Evolutionary conservation across 371 early-diverging fungal species (phyloP).

Genomic region (Nematocida sp.): DNA sequence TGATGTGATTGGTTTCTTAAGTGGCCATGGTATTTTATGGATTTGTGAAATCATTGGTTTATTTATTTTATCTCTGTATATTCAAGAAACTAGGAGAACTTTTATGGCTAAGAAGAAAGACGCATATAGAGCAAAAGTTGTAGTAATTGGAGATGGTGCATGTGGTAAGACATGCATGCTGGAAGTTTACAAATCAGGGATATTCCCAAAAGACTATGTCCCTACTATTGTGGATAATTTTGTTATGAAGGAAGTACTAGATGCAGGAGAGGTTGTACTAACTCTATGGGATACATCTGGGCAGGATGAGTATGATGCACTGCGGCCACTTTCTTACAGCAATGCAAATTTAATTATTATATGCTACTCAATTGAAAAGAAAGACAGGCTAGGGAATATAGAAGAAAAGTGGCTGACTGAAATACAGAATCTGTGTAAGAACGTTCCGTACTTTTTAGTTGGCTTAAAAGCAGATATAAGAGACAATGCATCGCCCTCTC

Average conservation of each 20-base stretch:
- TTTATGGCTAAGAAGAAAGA: constrained; percentile 51
- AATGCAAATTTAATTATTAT: constrained; percentile 70
- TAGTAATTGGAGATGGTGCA: constrained; percentile 71
- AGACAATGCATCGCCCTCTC: constrained; percentile 48
- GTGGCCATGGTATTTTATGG: not conserved
- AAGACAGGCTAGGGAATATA: constrained; percentile 69
- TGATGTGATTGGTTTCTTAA: no score
- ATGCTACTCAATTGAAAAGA: constrained; percentile 71
- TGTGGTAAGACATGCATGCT: constrained; percentile 72
- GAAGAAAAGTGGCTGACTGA: constrained; percentile 70
- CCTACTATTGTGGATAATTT: constrained; percentile 72
- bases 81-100: not conserved
- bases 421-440: constrained; percentile 70
- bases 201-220: constrained; percentile 71
- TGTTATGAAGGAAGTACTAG: constrained; percentile 65
- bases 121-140: constrained; percentile 67
- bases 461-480: constrained; percentile 70
- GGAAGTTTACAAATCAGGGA: constrained; percentile 70
- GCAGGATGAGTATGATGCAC: constrained; percentile 72
- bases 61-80: not conserved
- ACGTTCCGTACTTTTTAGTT: constrained; percentile 66
- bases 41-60: not conserved
- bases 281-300: constrained; percentile 72
- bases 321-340: constrained; percentile 70
- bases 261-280: constrained; percentile 62